Conservation (phyloP, 2,329 filamentous ascomycete species). For the Exutisphaerella laricina region DNA sequence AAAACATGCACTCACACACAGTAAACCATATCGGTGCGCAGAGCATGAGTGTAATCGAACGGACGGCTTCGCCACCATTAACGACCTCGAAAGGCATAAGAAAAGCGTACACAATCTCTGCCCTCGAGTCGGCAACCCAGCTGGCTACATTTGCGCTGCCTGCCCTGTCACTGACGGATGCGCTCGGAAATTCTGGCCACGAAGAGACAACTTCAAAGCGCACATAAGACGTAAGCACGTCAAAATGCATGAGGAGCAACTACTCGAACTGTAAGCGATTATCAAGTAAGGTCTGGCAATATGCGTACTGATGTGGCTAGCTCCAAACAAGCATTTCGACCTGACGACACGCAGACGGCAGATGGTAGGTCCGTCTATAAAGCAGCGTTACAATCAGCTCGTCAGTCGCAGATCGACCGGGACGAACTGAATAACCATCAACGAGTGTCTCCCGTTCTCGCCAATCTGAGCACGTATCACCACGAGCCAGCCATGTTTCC, state of each 20-base stretch:
- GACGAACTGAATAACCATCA: constrained; percentile 6
- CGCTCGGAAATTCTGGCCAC: constrained; percentile 64
- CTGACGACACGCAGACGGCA: constrained; percentile 14
- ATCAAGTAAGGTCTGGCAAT: no score
- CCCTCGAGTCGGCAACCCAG: constrained; percentile 40
- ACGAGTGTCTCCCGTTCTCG: constrained; percentile 1
- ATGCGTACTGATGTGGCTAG: constrained; percentile 7
- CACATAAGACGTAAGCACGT: constrained; percentile 67
- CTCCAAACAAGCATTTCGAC: constrained; percentile 15
- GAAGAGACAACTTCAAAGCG: constrained; percentile 79
- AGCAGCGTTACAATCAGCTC: constrained; percentile 8
- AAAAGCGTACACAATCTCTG: constrained; percentile 58
- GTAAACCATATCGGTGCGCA: constrained; percentile 60
- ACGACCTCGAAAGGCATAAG: constrained; percentile 76
- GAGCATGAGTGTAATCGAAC: constrained; percentile 51
- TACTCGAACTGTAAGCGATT: constrained; percentile 22
- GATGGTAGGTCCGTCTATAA: constrained; percentile 4
- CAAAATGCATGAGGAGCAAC: constrained; percentile 10
- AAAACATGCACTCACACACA: constrained; percentile 68
- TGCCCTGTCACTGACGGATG: constrained; percentile 53
- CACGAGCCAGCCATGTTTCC: constrained; percentile 1
- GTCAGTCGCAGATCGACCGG: constrained; percentile 7
- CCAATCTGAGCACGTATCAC: background rate
- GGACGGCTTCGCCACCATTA: constrained; percentile 68
- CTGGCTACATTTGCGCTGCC: constrained; percentile 47